Evolutionary conservation across 495 filamentous ascomycete species (phyloP).

Genomic region (Lentithecium fluviatile): DNA sequence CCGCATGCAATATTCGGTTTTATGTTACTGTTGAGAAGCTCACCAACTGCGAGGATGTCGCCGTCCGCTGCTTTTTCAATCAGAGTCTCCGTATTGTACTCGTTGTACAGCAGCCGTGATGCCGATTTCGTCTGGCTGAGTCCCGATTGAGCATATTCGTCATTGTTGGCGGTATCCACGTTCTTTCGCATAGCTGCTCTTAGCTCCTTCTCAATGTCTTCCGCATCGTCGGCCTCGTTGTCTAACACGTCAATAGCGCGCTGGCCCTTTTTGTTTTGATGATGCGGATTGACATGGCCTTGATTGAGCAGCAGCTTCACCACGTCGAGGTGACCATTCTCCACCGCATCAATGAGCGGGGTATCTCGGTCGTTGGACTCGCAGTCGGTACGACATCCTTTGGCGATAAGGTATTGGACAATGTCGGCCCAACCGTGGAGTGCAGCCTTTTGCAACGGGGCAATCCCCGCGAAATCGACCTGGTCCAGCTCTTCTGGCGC

Average conservation of each 20-base stretch:
- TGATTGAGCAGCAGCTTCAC: conserved; percentile 74
- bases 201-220: conserved; percentile 57
- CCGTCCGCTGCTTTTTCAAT: conserved; percentile 78
- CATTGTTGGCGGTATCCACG: conserved; percentile 43
- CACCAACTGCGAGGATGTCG: conserved; percentile 73
- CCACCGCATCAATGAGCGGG: conserved; percentile 90
- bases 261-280: conserved; percentile 80
- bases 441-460: conserved; percentile 86
- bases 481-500: conserved; percentile 83
- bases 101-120: conserved; percentile 54
- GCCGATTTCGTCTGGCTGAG: conserved; percentile 45
- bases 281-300: conserved; percentile 84
- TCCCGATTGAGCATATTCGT: conserved; percentile 51
- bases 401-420: conserved; percentile 74
- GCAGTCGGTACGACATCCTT: conserved; percentile 77
- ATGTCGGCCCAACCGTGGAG: conserved; percentile 79
- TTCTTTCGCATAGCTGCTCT: conserved; percentile 48
- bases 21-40: conserved; percentile 72
- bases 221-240: conserved; percentile 62
- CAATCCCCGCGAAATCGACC: conserved; percentile 89
- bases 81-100: conserved; percentile 60
- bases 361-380: conserved; percentile 86
- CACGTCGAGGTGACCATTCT: conserved; percentile 89
- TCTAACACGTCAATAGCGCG: conserved; percentile 82
- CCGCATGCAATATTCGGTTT: conserved; percentile 82